These are phyloP conservation scores for Geotrichum macrosporum DNA, from an alignment of 1,139 yeast species.

Conservation along the genomic window DNA sequence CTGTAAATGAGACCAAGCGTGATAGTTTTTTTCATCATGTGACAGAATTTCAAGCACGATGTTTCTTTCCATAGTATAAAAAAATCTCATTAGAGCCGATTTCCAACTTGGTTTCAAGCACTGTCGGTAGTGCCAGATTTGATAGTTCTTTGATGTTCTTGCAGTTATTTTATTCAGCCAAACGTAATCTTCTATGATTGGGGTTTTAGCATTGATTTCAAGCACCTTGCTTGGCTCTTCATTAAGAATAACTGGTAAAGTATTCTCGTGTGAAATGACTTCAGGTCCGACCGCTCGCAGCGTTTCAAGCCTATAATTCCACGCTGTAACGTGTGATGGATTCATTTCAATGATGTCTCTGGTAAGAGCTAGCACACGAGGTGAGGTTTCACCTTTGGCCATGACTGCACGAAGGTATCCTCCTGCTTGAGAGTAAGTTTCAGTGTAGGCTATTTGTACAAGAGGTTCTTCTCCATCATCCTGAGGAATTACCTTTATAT, in stretches of 20 bases:
- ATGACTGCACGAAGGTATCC: slow-evolving; percentile 64
- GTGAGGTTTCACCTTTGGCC: slow-evolving; percentile 58
- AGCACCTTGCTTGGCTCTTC: neutral
- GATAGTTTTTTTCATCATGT: slow-evolving; percentile 85
- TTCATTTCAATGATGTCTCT: slow-evolving; percentile 57
- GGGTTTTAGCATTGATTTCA: no score
- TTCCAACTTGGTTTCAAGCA: slow-evolving; percentile 25
- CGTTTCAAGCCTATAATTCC: slow-evolving; percentile 70
- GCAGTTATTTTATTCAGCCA: slow-evolving; percentile 79
- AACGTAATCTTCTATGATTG: slow-evolving; percentile 41
- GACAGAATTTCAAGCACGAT: slow-evolving; percentile 62
- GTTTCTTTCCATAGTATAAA: slow-evolving; percentile 55
- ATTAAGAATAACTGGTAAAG: slow-evolving; percentile 32
- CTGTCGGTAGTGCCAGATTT: slow-evolving; percentile 91
- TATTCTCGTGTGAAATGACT: slow-evolving; percentile 29
- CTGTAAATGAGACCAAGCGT: slow-evolving; percentile 88
- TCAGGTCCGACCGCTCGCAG: slow-evolving; percentile 41
- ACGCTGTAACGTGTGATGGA: slow-evolving; percentile 89
- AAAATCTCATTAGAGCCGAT: slow-evolving; percentile 24
- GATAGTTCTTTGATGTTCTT: slow-evolving; percentile 84
- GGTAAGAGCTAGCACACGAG: slow-evolving; percentile 66
- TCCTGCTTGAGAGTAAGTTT: no score
- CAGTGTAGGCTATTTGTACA: no score
- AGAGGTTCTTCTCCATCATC: no score
- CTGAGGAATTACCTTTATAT: no score